A percentile compares a stretch with the other conserved stretches of the same genome.
Evolutionary conservation across 371 early-diverging fungal genomes (phyloP).

Genomic region (Mortierella sp.): DNA sequence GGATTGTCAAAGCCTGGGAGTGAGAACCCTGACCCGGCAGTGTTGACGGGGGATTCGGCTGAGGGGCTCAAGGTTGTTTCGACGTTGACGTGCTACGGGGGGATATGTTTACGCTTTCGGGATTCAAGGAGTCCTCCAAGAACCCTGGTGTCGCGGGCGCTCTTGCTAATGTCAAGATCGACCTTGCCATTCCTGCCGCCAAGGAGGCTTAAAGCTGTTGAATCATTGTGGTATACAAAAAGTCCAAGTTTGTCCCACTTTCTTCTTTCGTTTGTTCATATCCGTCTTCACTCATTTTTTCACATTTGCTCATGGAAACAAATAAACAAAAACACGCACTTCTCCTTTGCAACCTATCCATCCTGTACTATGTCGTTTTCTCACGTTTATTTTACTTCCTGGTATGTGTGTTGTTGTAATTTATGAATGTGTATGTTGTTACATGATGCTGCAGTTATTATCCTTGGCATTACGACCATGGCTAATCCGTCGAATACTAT

Average conservation of each 20-base stretch:
- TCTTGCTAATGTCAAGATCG: neutral
- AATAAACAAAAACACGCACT: no score
- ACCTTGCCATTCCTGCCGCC: neutral
- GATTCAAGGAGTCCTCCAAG: neutral
- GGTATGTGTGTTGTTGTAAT: neutral
- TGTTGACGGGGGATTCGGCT: neutral
- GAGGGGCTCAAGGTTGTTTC: neutral
- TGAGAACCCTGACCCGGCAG: neutral
- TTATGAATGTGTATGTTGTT: neutral
- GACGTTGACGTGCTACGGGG: neutral
- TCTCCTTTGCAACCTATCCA: no score
- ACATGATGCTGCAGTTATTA: constrained; percentile 27
- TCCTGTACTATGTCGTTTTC: neutral
- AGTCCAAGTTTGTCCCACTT: no score
- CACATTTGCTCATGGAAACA: neutral
- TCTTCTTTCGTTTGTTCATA: neutral
- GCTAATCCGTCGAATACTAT: constrained; percentile 31
- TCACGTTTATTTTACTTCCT: neutral
- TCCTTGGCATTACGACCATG: constrained; percentile 24
- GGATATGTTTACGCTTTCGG: neutral
- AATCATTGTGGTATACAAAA: no score
- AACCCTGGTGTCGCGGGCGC: neutral
- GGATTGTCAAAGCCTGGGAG: neutral
- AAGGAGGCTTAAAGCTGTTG: neutral
- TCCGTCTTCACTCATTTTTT: no score